Evolutionary conservation across 345 rosid genomes (phyloP).

Genomic region (Geranium rotundifolium): DNA sequence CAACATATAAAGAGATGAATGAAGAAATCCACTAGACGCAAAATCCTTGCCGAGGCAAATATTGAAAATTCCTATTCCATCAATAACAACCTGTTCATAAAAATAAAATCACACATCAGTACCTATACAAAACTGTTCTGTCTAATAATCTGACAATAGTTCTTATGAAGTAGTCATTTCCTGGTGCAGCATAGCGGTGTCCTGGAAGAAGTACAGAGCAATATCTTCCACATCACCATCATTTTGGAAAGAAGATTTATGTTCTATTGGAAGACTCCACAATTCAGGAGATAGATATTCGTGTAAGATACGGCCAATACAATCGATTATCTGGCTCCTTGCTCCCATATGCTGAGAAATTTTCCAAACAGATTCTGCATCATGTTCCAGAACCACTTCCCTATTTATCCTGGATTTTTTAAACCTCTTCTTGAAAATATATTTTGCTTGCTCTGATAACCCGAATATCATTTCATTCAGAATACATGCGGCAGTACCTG

Average conservation of each 20-base stretch:
- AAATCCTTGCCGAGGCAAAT: slow-evolving; percentile 69
- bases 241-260: slow-evolving; percentile 20
- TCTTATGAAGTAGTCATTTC: slow-evolving; percentile 17
- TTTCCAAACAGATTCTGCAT: slow-evolving; percentile 37
- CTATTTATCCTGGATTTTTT: slow-evolving; percentile 28
- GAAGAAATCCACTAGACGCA: slow-evolving; percentile 79
- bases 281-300: slow-evolving; percentile 76
- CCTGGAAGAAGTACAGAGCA: slow-evolving; percentile 46
- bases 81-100: slow-evolving; percentile 51
- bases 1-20: slow-evolving; percentile 72
- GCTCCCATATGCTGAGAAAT: slow-evolving; percentile 31
- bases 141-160: neutral
- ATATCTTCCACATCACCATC: slow-evolving; percentile 39
- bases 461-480: slow-evolving; percentile 88
- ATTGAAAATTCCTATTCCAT: slow-evolving; percentile 72
- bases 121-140: neutral
- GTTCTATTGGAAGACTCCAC: slow-evolving; percentile 76
- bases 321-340: slow-evolving; percentile 49
- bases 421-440: slow-evolving; percentile 43
- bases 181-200: slow-evolving; percentile 75
- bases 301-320: slow-evolving; percentile 73
- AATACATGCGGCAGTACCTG: slow-evolving; percentile 70
- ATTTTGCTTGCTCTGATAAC: slow-evolving; percentile 49
- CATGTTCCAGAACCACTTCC: slow-evolving; percentile 16
- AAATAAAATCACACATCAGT: slow-evolving; percentile 9